These are phyloP conservation scores for Nasturtium officinale DNA, from an alignment of 345 rosid species.

Conservation along the genomic window DNA sequence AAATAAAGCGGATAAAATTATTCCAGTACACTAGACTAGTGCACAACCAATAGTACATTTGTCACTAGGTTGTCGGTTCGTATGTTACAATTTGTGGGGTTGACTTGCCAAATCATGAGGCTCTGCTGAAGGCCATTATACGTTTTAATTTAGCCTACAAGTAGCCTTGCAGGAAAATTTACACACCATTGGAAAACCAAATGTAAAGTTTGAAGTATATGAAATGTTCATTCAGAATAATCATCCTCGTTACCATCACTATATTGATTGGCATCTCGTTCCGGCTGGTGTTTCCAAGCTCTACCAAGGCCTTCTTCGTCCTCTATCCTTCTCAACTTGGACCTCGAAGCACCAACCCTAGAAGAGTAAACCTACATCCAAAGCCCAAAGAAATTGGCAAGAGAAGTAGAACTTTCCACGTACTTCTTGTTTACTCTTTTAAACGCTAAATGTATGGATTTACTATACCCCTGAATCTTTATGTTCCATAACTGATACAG, in stretches of 20 bases:
- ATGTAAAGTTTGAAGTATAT: conserved; percentile 7
- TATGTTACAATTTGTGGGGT: no score
- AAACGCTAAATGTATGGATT: conserved; percentile 12
- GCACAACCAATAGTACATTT: no score
- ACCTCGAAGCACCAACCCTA: conserved; percentile 53
- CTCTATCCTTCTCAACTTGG: conserved; percentile 57
- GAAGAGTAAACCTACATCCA: conserved; percentile 54
- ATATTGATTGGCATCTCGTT: conserved; percentile 53
- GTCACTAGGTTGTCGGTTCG: no score
- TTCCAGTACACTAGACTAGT: not conserved
- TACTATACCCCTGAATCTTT: conserved; percentile 69
- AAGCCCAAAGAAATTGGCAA: conserved; percentile 12
- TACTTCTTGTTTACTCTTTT: conserved; percentile 1
- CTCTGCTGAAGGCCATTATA: not conserved
- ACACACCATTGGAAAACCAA: conserved; percentile 11
- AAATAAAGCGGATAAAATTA: not conserved
- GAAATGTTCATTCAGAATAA: conserved; percentile 58
- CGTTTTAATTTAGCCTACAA: not conserved
- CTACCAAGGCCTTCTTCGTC: conserved; percentile 63
- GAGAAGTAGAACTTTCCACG: not conserved
- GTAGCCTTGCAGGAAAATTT: conserved; percentile 11
- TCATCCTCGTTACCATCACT: conserved; percentile 75
- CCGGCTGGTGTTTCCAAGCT: conserved; percentile 48
- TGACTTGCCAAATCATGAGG: not conserved
- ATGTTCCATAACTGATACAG: conserved; percentile 63